phyloP scores from a whole-genome alignment of 2,329 filamentous ascomycete genomes.

The Colletotrichum sojae region DNA sequence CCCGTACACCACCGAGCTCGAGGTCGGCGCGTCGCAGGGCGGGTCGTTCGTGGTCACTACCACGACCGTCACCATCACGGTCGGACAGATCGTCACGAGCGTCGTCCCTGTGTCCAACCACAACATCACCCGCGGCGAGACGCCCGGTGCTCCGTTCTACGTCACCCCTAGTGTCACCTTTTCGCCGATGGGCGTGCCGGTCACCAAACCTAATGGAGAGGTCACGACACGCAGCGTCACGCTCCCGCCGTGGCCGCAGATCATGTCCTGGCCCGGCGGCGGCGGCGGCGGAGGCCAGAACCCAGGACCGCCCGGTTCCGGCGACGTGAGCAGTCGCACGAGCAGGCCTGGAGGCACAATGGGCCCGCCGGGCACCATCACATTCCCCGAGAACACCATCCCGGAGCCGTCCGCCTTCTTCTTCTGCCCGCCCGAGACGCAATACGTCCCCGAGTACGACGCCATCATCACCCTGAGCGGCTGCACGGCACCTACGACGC shows the following conservation, averaged over 20 bases:
- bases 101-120: conserved; percentile 42
- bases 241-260: conserved; percentile 43
- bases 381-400: not conserved
- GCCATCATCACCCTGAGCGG: not conserved
- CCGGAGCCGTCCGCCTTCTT: not conserved
- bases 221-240: conserved; percentile 38
- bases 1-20: conserved; percentile 42
- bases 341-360: not conserved
- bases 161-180: conserved; percentile 40
- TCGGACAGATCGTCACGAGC: conserved; percentile 30
- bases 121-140: conserved; percentile 40
- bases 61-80: conserved; percentile 22
- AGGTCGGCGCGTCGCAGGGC: conserved; percentile 38
- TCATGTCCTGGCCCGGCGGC: conserved; percentile 25
- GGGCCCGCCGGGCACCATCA: not conserved
- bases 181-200: conserved; percentile 31
- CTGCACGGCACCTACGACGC: not conserved
- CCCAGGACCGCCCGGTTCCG: not conserved
- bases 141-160: conserved; percentile 9
- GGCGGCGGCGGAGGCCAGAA: not conserved
- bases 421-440: not conserved
- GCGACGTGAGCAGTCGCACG: not conserved
- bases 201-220: conserved; percentile 41
- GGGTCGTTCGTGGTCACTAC: conserved; percentile 29
- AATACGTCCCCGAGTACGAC: not conserved